Conservation (phyloP, 2,329 filamentous ascomycete genomes). For the Polytolypa hystricis region DNA sequence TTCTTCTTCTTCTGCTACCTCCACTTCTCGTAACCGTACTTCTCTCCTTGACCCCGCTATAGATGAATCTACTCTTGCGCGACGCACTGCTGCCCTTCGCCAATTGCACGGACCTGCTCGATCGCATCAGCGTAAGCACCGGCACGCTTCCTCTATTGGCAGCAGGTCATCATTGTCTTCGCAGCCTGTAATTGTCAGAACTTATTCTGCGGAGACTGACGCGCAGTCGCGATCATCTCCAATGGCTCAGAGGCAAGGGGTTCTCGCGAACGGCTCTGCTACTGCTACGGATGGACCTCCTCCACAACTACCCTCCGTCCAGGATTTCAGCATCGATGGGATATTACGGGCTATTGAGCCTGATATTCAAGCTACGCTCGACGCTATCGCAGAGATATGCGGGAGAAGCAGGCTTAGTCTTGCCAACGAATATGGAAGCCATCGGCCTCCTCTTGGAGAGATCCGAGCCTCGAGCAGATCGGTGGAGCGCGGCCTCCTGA, state of each 20-base stretch:
- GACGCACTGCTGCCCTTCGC: conserved; percentile 22
- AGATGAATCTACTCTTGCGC: conserved; percentile 22
- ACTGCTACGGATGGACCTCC: conserved; percentile 15
- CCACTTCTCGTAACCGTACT: conserved; percentile 17
- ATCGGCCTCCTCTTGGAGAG: conserved; percentile 51
- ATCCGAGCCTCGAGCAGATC: conserved; percentile 31
- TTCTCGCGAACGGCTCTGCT: conserved; percentile 17
- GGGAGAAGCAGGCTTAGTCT: conserved; percentile 50
- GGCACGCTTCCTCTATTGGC: conserved; percentile 15
- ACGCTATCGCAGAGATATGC: conserved; percentile 53
- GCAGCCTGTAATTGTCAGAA: conserved; percentile 34
- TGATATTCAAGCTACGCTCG: conserved; percentile 47
- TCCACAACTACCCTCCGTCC: conserved; percentile 34
- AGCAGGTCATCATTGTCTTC: conserved; percentile 21
- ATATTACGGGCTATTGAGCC: conserved; percentile 47
- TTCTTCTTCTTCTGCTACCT: conserved; percentile 17
- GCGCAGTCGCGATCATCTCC: conserved; percentile 18
- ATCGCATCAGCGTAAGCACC: conserved; percentile 17
- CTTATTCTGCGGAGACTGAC: conserved; percentile 30
- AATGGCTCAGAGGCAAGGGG: conserved; percentile 25
- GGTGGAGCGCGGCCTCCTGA: conserved; percentile 20
- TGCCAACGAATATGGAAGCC: conserved; percentile 51
- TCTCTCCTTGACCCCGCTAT: conserved; percentile 18
- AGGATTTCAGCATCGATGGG: conserved; percentile 46
- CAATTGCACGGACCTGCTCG: conserved; percentile 22